phyloP scores from a whole-genome alignment of 306 rosid genomes.

The Glycine latifolia region DNA sequence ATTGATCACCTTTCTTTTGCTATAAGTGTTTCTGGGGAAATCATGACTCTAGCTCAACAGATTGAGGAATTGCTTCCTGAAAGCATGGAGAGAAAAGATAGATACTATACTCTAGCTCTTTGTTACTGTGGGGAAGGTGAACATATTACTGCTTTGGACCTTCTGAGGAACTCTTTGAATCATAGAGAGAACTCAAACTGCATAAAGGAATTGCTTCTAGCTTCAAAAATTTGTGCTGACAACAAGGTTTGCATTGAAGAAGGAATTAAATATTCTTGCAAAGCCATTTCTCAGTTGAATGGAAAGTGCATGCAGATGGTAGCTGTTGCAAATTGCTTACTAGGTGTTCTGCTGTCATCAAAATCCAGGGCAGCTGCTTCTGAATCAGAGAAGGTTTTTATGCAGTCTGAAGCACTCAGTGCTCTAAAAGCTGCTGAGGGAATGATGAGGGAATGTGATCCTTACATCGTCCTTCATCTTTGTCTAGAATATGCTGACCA shows the following conservation, averaged over 20 bases:
- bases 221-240: conserved; percentile 87
- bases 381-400: conserved; percentile 68
- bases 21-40: conserved; percentile 69
- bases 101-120: conserved; percentile 65
- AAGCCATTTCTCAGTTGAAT: conserved; percentile 62
- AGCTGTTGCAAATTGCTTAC: conserved; percentile 71
- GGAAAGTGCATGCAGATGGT: conserved; percentile 68
- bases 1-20: conserved; percentile 88
- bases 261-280: conserved; percentile 63
- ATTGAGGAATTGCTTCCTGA: conserved; percentile 81
- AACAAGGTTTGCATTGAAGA: conserved; percentile 62
- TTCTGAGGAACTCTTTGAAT: conserved; percentile 70
- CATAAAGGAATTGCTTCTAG: conserved; percentile 63
- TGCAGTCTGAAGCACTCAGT: conserved; percentile 73
- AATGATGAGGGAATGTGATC: conserved; percentile 67
- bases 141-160: conserved; percentile 71
- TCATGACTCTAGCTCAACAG: conserved; percentile 66
- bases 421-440: conserved; percentile 66
- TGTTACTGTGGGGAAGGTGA: conserved; percentile 81
- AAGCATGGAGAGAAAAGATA: conserved; percentile 67
- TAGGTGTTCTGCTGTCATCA: conserved; percentile 73
- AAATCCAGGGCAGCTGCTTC: conserved; percentile 64
- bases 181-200: conserved; percentile 63
- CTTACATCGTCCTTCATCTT: conserved; percentile 72
- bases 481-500: conserved; percentile 93